Evolutionary conservation across 2,329 filamentous ascomycete genomes (phyloP), one percentile per base, ranked within the genome.

Genomic region (Fusarium graminum): DNA sequence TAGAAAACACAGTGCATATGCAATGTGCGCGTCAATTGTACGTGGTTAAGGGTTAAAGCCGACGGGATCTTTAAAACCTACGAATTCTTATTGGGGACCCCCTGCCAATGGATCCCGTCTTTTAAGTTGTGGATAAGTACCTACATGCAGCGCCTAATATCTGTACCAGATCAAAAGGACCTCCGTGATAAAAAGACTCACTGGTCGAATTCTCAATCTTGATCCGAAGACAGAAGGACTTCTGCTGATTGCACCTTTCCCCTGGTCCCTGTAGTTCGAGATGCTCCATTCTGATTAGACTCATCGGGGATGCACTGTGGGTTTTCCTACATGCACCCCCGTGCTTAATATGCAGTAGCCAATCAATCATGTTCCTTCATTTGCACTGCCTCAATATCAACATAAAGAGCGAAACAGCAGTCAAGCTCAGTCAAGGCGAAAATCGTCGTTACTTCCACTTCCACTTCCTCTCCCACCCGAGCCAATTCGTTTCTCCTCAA

Each of bases 331-430:
- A 34, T 40, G 26, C 47, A 55, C 50, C 42, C 42, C 64, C 36
- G 22, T 32, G 22, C 44, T 62, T 40, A 45, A 50, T 26, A 11
- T 25, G 13, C 19, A 41, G 11, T 4, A 54, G 16, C 65, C 65
- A 68, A 68, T 68, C 61, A 69, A 22, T 19, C 38, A 19, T 30
- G 50, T 30, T 7, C 4, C 22, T 51, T 22, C 17, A n/a, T 47
- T 63, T 69, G 67, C 67, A 69, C 67, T 69, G 67, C 67, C 67
- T 69, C 66, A 63, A 56, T 69, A 22, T 22, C 22, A 22, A 22
- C 25, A 34, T 34, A 29, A 30, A 52, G 45, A 53, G 45, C 52
- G 39, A 47, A 13, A 59, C 38, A 32, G 45, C 50, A 61, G 45
- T 16, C 41, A 58, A 60, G 38, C 42, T 47, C 41, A 30, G 25